Percentiles rank a stretch among this genome's conserved stretches.
Conservation (phyloP, 2,329 filamentous ascomycete genomes). For the Myriosclerotinia scirpicola region DNA sequence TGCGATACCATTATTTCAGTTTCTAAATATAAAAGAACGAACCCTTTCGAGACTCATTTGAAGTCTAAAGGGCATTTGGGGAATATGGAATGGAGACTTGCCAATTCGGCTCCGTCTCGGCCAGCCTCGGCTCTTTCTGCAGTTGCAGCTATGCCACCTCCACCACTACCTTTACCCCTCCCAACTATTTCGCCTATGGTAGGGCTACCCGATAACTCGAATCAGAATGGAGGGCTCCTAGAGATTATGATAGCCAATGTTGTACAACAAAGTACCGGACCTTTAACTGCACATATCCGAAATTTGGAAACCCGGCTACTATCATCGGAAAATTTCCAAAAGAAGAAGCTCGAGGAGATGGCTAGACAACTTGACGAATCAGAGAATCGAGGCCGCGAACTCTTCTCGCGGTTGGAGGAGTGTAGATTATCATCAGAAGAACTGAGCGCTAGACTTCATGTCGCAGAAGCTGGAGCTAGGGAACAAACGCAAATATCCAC, state of each 20-base stretch:
- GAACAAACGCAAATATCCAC: not conserved
- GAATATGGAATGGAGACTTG: not conserved
- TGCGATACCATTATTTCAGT: not conserved
- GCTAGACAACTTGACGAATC: slow-evolving; percentile 5
- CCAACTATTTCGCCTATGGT: not conserved
- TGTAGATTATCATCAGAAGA: slow-evolving; percentile 2
- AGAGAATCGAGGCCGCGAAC: not conserved
- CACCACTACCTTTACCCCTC: not conserved
- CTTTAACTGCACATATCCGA: slow-evolving; percentile 4
- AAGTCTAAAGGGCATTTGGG: slow-evolving; percentile 3
- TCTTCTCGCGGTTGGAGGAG: slow-evolving; percentile 2
- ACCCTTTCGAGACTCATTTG: slow-evolving; percentile 11
- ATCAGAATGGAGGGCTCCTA: slow-evolving; percentile 14
- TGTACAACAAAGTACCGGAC: not conserved
- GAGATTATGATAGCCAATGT: slow-evolving; percentile 17
- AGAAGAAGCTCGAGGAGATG: slow-evolving; percentile 15
- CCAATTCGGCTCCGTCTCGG: not conserved
- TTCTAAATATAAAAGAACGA: not conserved
- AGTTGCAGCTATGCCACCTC: slow-evolving; percentile 8
- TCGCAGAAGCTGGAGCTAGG: not conserved
- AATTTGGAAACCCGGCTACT: not conserved
- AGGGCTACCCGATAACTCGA: not conserved
- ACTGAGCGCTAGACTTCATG: slow-evolving; percentile 11
- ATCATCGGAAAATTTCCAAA: slow-evolving; percentile 6
- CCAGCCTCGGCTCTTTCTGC: not conserved